A percentile compares a stretch with the other conserved stretches of the same genome.
Conservation (phyloP, 179 eudicot species). For the Amaranthus tricolor region DNA sequence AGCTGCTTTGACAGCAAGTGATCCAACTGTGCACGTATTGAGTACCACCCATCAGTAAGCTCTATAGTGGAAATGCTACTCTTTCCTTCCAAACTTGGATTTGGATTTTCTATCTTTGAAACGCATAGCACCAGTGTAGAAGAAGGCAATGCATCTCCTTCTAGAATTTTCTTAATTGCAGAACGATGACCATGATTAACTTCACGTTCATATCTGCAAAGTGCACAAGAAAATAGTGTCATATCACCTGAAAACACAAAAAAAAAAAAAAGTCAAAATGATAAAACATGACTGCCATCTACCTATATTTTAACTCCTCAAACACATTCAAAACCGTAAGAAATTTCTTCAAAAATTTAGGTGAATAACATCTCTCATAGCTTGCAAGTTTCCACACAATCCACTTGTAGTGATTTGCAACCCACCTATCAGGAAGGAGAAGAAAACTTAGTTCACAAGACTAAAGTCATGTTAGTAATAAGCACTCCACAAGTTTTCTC, state of each 20-base stretch:
- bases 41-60: slow-evolving; percentile 97
- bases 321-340: slow-evolving; percentile 63
- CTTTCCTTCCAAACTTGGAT: slow-evolving; percentile 30
- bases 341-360: slow-evolving; percentile 43
- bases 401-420: slow-evolving; percentile 96
- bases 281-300: background rate
- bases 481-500: background rate
- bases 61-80: slow-evolving; percentile 43
- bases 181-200: slow-evolving; percentile 91
- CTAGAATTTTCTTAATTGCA: slow-evolving; percentile 75
- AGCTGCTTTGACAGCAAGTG: slow-evolving; percentile 53
- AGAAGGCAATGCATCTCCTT: slow-evolving; percentile 89
- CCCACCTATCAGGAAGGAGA: slow-evolving; percentile 58
- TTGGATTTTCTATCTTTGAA: slow-evolving; percentile 38
- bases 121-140: slow-evolving; percentile 78
- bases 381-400: slow-evolving; percentile 96
- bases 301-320: slow-evolving; percentile 89
- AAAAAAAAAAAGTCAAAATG: background rate
- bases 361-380: slow-evolving; percentile 71
- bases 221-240: slow-evolving; percentile 10
- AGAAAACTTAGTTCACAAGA: slow-evolving; percentile 5
- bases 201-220: slow-evolving; percentile 85
- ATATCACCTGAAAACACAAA: slow-evolving; percentile 10
- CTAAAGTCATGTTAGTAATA: slow-evolving; percentile 4
- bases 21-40: slow-evolving; percentile 72